Evolutionary conservation across 352 stramenopile genomes (phyloP), one percentile per base, ranked within the genome.

Genomic region (Globisporangium canariense): DNA sequence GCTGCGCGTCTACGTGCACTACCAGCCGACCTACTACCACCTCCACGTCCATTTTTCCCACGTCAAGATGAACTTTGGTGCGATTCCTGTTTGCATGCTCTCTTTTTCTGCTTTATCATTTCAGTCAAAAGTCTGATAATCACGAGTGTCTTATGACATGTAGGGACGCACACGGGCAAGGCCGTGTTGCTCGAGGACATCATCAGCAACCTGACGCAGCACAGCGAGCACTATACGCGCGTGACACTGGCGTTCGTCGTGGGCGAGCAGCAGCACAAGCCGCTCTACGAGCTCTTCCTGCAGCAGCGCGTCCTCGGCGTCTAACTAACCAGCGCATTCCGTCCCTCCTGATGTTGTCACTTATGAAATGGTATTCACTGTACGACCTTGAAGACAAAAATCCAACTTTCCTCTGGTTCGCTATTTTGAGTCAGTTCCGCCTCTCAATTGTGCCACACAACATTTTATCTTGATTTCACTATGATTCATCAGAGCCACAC

Each of bases 11-110:
- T 96, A 94, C 65, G 79, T 96, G 64, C 88, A 96, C 75, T 96
- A 96, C 56, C 88, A 93, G 74, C 88, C 88, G 32, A 93, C 88
- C 52, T 96, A 96, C 66, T 96, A 96, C 62, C 88, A 96, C 65
- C 77, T 96, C 55, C 88, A 96, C 60, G 83, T 96, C 16, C 88
- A 96, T 56, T 94, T 96, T 53, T 89, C 81, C 30, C 88, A 96
- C 65, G 74, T 95, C 46, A 93, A 93, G 65, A 86, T 95, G 70
- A 81, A 73, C 11, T 73, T 89, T 59, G 87, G 87, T 90, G 51
- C 36, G 60, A 64, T 22, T 18, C 1, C 5, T 2, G 25, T 1
- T 1, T 28, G 25, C 38, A 51, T 43, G 20, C 28, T 2, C 8
- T 51, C 25, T 28, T 28, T 28, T 28, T 28, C 25, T 28, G 25